Base-by-base conservation (phyloP, 139 green algal genomes). In the Haematococcus sp. region DNA sequence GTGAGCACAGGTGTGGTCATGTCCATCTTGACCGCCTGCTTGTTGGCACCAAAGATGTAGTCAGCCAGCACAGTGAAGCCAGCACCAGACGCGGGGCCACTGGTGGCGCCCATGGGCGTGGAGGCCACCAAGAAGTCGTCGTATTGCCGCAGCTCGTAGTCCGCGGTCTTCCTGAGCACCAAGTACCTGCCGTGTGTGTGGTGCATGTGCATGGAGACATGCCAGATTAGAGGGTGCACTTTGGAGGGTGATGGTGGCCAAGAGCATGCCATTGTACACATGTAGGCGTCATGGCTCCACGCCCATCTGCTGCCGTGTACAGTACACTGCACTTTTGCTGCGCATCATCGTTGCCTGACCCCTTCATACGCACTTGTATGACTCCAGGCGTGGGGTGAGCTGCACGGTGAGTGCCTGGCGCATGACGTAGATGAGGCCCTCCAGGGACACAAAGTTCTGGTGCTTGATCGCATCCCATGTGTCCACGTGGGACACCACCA, bases 1-100 rank as follows among this genome's bases (percentile, higher is more conserved):
- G 63, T 80, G 32, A 87, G 60, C 0, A 49, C 87, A 55, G 89
- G 89, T 22, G 89, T 93, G 3, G 90, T 94, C 90, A 94, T 94
- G 73, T 85, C 83, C 88, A 94, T 91, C 25, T 76, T 84, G 33
- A 81, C 30, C 52, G 61, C 25, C 44, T 68, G 56, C 34, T 81
- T 44, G 74, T 95, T 94, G 52, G 76, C 84, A 16, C 91, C 91
- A 75, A 95, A 95, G 33, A 79, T 70, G 74, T 79, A 79, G 22
- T 55, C 15, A 17, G 74, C 74, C 22, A 79, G 64, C 28, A 70
- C 65, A 1, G 28, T 54, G 65, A 79, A 79, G 17, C 74, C 74
- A 0, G 51, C 34, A 25, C 73, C 30, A 16, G 33, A 28, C 9
- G 54, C 54, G 13, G 54, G n/a, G 9, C 54, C 25, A 5, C 9